These are phyloP conservation scores for Phylloporus sp. DNA, from an alignment of 768 basidiomycete genomes.

Conservation along the genomic window DNA sequence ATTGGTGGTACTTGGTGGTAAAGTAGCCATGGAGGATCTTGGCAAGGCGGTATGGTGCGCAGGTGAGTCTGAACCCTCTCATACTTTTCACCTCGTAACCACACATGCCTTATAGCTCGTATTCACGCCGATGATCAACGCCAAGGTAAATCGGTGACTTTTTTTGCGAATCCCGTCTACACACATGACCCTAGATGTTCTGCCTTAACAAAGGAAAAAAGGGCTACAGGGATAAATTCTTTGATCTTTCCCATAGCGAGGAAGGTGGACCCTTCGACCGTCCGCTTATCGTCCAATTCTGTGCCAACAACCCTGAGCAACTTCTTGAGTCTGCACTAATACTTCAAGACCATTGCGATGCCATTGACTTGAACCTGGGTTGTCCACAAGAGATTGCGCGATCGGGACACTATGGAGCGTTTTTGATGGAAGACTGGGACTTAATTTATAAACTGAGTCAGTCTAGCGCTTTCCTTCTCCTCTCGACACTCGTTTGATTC, in stretches of 20 bases:
- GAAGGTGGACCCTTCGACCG: constrained; percentile 78
- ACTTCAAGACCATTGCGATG: constrained; percentile 81
- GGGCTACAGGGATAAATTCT: constrained; percentile 57
- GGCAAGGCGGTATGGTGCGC: constrained; percentile 76
- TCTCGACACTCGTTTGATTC: neutral
- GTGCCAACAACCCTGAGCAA: constrained; percentile 81
- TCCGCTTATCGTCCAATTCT: constrained; percentile 90
- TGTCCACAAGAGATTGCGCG: constrained; percentile 96
- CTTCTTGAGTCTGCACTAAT: constrained; percentile 74
- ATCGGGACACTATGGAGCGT: constrained; percentile 83
- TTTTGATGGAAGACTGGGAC: constrained; percentile 94
- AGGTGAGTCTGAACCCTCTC: constrained; percentile 43
- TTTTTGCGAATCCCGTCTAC: neutral
- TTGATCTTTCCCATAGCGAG: constrained; percentile 68
- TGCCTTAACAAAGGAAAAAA: constrained; percentile 33
- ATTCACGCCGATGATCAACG: constrained; percentile 99
- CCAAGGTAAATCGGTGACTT: constrained; percentile 50
- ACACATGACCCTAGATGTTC: constrained; percentile 51
- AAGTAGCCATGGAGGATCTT: constrained; percentile 85
- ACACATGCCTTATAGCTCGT: constrained; percentile 48
- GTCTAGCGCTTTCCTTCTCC: constrained; percentile 18
- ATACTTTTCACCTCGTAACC: too few relatives aligned
- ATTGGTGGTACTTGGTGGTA: neutral
- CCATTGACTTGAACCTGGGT: constrained; percentile 90
- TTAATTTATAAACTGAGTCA: constrained; percentile 75